These are phyloP conservation scores for Komagataella pseudopastoris DNA, from an alignment of 805 yeast species.

Conservation along the genomic window DNA sequence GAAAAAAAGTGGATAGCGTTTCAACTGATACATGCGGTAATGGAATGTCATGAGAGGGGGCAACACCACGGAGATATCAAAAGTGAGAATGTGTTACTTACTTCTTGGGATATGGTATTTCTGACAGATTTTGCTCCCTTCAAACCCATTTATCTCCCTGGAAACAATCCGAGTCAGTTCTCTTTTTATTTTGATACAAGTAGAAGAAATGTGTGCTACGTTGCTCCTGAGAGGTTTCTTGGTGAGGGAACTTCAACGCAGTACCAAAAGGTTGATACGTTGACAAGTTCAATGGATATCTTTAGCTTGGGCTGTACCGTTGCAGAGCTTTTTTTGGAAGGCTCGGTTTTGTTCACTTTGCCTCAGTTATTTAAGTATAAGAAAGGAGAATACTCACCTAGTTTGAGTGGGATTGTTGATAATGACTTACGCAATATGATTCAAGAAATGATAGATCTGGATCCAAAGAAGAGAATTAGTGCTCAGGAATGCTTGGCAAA, in stretches of 20 bases:
- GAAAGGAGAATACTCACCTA: conserved; percentile 53
- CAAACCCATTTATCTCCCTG: conserved; percentile 81
- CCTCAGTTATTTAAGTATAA: conserved; percentile 80
- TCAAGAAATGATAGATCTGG: conserved; percentile 43
- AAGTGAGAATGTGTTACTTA: conserved; percentile 75
- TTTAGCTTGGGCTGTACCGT: conserved; percentile 79
- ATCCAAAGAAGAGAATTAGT: conserved; percentile 46
- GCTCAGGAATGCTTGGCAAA: conserved; percentile 39
- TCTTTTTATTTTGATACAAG: conserved; percentile 89
- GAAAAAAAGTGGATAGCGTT: conserved; percentile 80
- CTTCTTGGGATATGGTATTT: conserved; percentile 81
- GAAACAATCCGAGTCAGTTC: conserved; percentile 85
- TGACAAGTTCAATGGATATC: conserved; percentile 65
- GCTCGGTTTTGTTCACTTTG: conserved; percentile 73
- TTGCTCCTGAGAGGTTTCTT: conserved; percentile 87
- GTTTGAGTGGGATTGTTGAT: conserved; percentile 42
- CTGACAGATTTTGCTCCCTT: conserved; percentile 74
- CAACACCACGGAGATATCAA: conserved; percentile 86
- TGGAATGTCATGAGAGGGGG: conserved; percentile 45
- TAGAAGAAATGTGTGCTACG: conserved; percentile 72
- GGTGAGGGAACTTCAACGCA: conserved; percentile 12
- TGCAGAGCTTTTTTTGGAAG: conserved; percentile 81
- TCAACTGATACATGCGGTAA: conserved; percentile 57
- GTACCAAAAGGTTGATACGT: conserved; percentile 3
- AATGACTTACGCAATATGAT: conserved; percentile 39